Conservation (phyloP, 345 rosid genomes). For the Eucalyptus regnans region DNA sequence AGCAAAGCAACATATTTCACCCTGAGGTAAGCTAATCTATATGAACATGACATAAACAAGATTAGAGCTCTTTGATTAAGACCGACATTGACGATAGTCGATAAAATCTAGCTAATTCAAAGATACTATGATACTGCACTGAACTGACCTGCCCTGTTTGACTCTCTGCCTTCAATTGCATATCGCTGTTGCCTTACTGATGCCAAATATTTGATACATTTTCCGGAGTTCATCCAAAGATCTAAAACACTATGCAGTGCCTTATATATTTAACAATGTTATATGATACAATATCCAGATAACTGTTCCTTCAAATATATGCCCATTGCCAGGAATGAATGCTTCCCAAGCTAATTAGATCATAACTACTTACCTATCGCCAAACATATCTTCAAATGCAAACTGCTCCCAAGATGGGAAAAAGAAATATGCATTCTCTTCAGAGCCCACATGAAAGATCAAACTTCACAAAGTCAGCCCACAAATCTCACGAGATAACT, state of each 20-base stretch:
- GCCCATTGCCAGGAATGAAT: not conserved
- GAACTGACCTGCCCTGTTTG: not conserved
- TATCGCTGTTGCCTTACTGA: not conserved
- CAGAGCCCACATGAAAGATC: not conserved
- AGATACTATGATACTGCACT: not conserved
- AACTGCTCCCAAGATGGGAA: not conserved
- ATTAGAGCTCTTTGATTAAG: not conserved
- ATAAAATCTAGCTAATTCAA: not conserved
- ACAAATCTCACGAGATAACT: not conserved
- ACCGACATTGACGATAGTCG: not conserved
- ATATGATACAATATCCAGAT: not conserved
- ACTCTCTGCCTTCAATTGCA: not conserved
- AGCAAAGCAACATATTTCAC: not conserved
- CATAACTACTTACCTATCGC: not conserved
- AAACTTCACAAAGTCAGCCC: not conserved
- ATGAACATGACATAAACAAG: not conserved
- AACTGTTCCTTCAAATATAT: accelerated
- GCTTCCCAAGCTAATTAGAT: not conserved
- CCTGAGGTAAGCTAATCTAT: not conserved
- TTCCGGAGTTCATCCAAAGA: not conserved
- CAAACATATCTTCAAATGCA: not conserved
- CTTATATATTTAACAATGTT: not conserved
- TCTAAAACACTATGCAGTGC: not conserved
- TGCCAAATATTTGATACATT: not conserved
- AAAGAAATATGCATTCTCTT: not conserved